Evolutionary conservation across 2,329 filamentous ascomycete species (phyloP).

Genomic region (Chalaropsis ovoidea): DNA sequence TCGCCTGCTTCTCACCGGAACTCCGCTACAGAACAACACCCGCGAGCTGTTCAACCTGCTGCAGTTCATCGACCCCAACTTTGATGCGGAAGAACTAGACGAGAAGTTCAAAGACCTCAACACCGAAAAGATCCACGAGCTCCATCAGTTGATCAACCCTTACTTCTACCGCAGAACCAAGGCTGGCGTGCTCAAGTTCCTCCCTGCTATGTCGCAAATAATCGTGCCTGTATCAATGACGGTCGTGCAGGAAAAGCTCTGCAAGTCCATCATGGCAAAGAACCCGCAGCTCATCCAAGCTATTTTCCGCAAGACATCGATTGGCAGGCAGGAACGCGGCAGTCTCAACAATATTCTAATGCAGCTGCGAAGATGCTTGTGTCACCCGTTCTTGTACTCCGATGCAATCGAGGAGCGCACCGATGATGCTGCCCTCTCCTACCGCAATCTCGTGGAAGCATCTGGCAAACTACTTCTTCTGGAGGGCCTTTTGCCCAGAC

Average conservation of each 20-base stretch:
- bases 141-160: constrained; percentile 73
- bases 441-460: constrained; percentile 80
- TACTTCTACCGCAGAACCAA: constrained; percentile 71
- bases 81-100: constrained; percentile 64
- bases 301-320: constrained; percentile 61
- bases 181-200: constrained; percentile 75
- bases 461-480: constrained; percentile 81
- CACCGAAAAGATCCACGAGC: constrained; percentile 65
- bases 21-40: constrained; percentile 90
- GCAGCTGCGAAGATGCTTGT: constrained; percentile 88
- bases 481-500: constrained; percentile 74
- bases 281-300: constrained; percentile 81
- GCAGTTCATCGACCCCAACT: constrained; percentile 71
- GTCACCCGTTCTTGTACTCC: constrained; percentile 93
- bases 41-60: constrained; percentile 93
- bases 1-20: constrained; percentile 77
- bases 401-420: constrained; percentile 76
- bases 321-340: constrained; percentile 62
- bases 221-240: constrained; percentile 96
- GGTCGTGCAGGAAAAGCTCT: constrained; percentile 82
- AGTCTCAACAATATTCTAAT: constrained; percentile 90
- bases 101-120: constrained; percentile 66
- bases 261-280: constrained; percentile 84
- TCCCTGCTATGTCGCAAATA: constrained; percentile 88
- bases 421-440: constrained; percentile 49